Base-by-base conservation (phyloP, 140 eudicot species). In the Stevia rebaudiana region DNA sequence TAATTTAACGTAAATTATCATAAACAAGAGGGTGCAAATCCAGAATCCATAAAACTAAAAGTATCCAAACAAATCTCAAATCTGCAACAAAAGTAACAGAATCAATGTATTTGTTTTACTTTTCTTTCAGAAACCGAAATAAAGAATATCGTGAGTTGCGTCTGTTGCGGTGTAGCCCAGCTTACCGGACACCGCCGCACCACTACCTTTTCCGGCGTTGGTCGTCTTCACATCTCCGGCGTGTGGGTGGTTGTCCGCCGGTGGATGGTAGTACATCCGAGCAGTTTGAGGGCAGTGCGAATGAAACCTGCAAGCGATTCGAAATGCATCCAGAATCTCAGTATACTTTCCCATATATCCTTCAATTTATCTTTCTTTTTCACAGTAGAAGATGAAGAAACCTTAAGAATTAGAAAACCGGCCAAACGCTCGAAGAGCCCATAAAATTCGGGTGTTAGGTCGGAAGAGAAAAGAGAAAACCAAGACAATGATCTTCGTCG, bases 261-360 rank as follows among this genome's bases (percentile, higher is more conserved):
- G 85, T 1, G 88, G 88, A 67, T 82, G 88, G 53, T 82, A 82
- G 37, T 82, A 76, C 88, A 82, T 72, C 23, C 88, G 80, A 36
- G 88, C 84, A 55, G 88, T 82, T 61, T 82, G 88, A 0, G 88
- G 88, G 53, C 85, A 79, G 68, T 82, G 88, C 5, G 88, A 82
- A 69, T 79, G 84, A 21, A 79, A 51, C 43, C 88, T 47, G 12
- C 84, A 79, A 11, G 74, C 82, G 15, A 82, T 69, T 51, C 88
- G 79, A 44, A 79, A 76, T 12, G 70, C 75, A 55, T 82, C 88
- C 73, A 82, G 61, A 28, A 82, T 56, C 77, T 82, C 85, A n/a
- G 40, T 54, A 52, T 79, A 79, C 19, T 69, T 82, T 6, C 74
- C 79, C 87, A 81, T 81, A 43, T 11, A 48, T n/a, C 3, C 51